Conservation (phyloP, 1,139 yeast genomes). For the Hansenula sp. region DNA sequence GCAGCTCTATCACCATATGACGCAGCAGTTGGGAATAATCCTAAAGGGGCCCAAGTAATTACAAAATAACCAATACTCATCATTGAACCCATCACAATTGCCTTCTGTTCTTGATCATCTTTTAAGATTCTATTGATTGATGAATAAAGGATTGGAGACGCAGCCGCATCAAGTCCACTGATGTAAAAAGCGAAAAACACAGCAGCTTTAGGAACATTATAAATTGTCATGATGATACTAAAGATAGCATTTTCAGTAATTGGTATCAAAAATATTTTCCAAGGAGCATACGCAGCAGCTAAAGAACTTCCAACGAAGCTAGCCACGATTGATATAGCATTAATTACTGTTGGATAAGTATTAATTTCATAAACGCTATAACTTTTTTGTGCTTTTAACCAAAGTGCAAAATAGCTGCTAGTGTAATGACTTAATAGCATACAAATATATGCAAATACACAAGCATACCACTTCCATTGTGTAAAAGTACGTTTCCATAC, state of each 20-base stretch:
- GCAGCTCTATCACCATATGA: slow-evolving; percentile 1
- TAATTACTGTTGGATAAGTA: slow-evolving; percentile 42
- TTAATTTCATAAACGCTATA: slow-evolving; percentile 31
- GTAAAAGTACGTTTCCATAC: slow-evolving; percentile 1
- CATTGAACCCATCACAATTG: slow-evolving; percentile 2
- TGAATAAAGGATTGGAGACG: slow-evolving; percentile 1
- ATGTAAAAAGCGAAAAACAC: slow-evolving; percentile 1
- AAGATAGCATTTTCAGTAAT: neutral
- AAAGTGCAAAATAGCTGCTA: slow-evolving; percentile 11
- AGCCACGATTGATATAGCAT: slow-evolving; percentile 41
- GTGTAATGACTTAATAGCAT: neutral
- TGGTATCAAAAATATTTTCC: neutral
- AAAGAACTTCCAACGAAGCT: slow-evolving; percentile 23
- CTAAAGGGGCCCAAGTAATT: slow-evolving; percentile 3
- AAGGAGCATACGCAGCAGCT: slow-evolving; percentile 1
- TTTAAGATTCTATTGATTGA: slow-evolving; percentile 1
- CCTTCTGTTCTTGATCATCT: slow-evolving; percentile 3
- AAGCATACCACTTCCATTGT: slow-evolving; percentile 1
- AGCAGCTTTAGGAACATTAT: slow-evolving; percentile 2
- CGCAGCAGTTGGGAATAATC: slow-evolving; percentile 2
- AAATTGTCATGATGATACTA: slow-evolving; percentile 1
- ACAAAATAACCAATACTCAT: slow-evolving; percentile 1
- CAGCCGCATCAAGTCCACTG: neutral
- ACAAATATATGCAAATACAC: neutral
- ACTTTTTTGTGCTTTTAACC: slow-evolving; percentile 25